Base-by-base conservation (phyloP, 768 basidiomycete genomes). In the Thelephora aurantiotincta region DNA sequence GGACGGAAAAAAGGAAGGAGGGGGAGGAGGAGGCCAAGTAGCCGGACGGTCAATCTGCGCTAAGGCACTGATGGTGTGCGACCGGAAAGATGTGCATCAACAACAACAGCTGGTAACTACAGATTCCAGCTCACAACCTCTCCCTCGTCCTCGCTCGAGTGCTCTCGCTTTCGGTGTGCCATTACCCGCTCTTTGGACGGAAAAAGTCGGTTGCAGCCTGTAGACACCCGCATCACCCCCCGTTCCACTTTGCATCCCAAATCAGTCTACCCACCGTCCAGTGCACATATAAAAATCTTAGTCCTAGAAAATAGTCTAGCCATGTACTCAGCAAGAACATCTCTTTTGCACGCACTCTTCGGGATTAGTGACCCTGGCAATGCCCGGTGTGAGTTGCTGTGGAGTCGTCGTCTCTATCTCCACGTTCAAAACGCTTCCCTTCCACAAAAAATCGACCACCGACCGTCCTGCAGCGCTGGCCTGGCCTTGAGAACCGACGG, bases 241-340 rank as follows among this genome's bases (percentile, higher is more conserved):
- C 4, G 18, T 12, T 19, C 9, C 20, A 12, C 13, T 0, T 16
- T 30, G 26, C 12, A 43, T 11, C 1, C 23, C 1, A 4, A 6
- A 6, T 6, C 11, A 12, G 13, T 26, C 16, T 16, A 57, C 60
- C 37, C 60, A 80, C 81, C 71, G 54, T 72, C 62, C 33, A 82
- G 65, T 3, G 70, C 79, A 54, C 86, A 89, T 48, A 89, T 86
- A 58, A 75, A 85, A n/a, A 89, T 82, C 0, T 83, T 77, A 2
- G 84, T 87, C 52, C 86, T 88, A 49, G 5, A 19, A 44, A 43
- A 45, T 30, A 23, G 16, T 7, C 14, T 9, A 11, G 5, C 16
- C 38, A 51, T 11, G 55, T 50, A 23, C 37, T 52, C 14, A 44
- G 36, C 23, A 12, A 30, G 6, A n/a, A n/a, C n/a, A n/a, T n/a